These are phyloP conservation scores for Wallacemonas sp. DNA, from an alignment of 208 protist genomes.

Conservation along the genomic window DNA sequence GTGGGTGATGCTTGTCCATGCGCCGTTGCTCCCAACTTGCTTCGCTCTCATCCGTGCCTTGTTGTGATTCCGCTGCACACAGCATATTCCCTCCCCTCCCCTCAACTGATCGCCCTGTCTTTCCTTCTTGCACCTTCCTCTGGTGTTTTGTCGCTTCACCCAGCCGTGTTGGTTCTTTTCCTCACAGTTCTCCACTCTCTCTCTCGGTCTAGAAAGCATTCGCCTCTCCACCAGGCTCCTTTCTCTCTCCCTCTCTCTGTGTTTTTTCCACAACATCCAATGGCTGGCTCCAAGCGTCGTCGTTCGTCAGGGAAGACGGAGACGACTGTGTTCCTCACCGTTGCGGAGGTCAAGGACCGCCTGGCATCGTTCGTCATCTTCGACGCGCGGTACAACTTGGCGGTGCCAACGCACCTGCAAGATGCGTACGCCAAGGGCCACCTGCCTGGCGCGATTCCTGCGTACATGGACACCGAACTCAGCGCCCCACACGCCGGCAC, in stretches of 20 bases:
- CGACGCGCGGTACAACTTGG: constrained; percentile 75
- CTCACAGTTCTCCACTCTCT: no score
- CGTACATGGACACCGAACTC: constrained; percentile 62
- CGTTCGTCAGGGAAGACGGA: neutral
- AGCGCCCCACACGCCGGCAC: constrained; percentile 23
- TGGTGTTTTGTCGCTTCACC: no score
- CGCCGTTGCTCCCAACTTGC: no score
- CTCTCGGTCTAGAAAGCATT: no score
- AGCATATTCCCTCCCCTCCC: no score
- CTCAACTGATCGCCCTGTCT: no score
- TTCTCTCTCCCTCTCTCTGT: neutral
- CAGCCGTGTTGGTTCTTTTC: no score
- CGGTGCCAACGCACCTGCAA: constrained; percentile 19
- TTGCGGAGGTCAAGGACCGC: constrained; percentile 41
- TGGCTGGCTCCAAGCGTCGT: constrained; percentile 1
- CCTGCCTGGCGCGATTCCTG: constrained; percentile 41
- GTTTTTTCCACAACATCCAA: neutral
- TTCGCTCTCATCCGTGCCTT: no score
- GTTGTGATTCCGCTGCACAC: no score
- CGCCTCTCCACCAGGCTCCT: neutral
- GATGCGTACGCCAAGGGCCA: constrained; percentile 61
- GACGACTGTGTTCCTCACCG: constrained; percentile 59
- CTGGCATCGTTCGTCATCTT: constrained; percentile 57
- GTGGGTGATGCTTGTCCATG: no score
- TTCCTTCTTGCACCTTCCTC: no score